Conservation (phyloP, 1,284 basidiomycete species). For the Tilletia indica region DNA sequence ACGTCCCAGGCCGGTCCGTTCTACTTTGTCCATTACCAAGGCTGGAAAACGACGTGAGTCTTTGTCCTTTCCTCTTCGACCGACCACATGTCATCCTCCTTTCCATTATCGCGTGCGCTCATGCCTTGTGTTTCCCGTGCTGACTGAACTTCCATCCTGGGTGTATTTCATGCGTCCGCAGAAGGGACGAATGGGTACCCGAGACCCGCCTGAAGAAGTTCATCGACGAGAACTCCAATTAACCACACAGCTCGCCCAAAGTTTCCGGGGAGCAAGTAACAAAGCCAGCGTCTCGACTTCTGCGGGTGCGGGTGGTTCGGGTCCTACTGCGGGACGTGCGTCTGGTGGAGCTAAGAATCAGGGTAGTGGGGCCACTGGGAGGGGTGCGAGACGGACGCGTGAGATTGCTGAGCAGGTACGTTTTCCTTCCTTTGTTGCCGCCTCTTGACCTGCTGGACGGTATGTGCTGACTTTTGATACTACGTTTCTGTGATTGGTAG, state of each 20-base stretch:
- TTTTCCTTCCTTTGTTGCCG: not conserved
- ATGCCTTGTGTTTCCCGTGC: not conserved
- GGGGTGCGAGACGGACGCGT: conserved; percentile 27
- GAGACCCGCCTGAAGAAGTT: conserved; percentile 77
- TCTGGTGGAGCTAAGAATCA: not conserved
- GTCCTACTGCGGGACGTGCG: not conserved
- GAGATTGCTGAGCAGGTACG: conserved; percentile 37
- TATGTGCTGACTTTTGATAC: not conserved
- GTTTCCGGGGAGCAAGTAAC: not conserved
- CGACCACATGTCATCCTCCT: not conserved
- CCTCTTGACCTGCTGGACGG: not conserved
- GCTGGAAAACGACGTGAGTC: conserved; percentile 97
- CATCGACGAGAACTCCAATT: conserved; percentile 80
- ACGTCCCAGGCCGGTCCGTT: conserved; percentile 70
- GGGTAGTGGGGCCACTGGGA: conserved; percentile 23
- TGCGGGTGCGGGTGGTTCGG: conserved; percentile 51
- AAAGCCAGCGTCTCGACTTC: conserved; percentile 28
- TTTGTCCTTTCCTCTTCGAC: not conserved
- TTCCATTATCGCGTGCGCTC: not conserved
- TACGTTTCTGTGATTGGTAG: no score
- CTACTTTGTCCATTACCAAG: conserved; percentile 97
- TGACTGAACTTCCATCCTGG: conserved; percentile 2
- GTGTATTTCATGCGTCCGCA: conserved; percentile 51
- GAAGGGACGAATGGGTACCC: conserved; percentile 99
- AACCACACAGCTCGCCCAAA: conserved; percentile 61